Evolutionary conservation across 148 eudicot species (phyloP).

Genomic region (Rhododendron mucronatum): DNA sequence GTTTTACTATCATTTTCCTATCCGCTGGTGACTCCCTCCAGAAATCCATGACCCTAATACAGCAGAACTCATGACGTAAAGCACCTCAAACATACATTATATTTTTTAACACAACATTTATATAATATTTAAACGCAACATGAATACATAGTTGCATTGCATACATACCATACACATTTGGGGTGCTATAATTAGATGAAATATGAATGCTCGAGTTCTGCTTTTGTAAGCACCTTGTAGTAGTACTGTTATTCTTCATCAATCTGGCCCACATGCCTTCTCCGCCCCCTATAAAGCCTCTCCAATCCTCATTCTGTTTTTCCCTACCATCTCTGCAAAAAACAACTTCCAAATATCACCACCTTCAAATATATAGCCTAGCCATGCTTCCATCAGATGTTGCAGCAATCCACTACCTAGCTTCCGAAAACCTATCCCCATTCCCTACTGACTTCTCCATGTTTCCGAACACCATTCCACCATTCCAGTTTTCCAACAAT

Average conservation of each 20-base stretch:
- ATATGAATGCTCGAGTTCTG: conserved; percentile 16
- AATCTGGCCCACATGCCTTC: conserved; percentile 26
- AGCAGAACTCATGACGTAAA: not conserved
- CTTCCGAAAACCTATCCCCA: conserved; percentile 15
- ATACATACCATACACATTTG: conserved; percentile 18
- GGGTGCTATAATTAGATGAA: conserved; percentile 16
- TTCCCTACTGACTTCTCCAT: conserved; percentile 26
- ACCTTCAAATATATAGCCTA: not conserved
- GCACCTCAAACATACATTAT: not conserved
- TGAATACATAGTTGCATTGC: conserved; percentile 8
- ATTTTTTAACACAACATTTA: not conserved
- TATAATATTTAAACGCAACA: conserved; percentile 17
- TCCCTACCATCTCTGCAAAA: conserved; percentile 12
- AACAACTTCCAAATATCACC: not conserved
- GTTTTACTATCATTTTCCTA: not conserved
- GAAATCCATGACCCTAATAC: not conserved
- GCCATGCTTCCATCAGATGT: conserved; percentile 41
- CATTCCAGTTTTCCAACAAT: conserved; percentile 16
- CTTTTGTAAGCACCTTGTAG: conserved; percentile 39
- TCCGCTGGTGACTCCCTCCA: not conserved
- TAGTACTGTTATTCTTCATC: conserved; percentile 20
- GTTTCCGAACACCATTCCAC: conserved; percentile 24
- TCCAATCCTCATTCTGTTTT: conserved; percentile 20
- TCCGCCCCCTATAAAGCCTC: conserved; percentile 54
- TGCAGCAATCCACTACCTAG: conserved; percentile 32